These are phyloP conservation scores for Pythium phragmitis DNA, from an alignment of 352 stramenopile genomes.

Conservation along the genomic window DNA sequence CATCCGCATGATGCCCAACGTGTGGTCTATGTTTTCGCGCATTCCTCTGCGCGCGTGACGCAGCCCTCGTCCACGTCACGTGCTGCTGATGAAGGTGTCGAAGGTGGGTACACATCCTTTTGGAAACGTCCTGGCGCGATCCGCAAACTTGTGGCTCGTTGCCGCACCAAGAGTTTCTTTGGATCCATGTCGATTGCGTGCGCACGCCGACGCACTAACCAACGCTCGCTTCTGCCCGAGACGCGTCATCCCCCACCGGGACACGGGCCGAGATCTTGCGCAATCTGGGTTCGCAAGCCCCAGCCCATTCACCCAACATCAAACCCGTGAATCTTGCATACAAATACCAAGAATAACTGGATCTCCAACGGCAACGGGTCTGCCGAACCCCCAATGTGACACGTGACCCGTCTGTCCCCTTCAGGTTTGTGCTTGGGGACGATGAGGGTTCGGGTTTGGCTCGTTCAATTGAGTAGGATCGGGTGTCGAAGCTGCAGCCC, in stretches of 20 bases:
- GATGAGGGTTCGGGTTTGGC: conserved; percentile 9
- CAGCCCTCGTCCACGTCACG: background rate
- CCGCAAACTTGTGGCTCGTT: conserved; percentile 18
- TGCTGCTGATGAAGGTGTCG: background rate
- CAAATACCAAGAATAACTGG: conserved; percentile 20
- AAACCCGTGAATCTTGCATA: conserved; percentile 22
- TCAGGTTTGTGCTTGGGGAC: conserved; percentile 8
- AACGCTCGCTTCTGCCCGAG: background rate
- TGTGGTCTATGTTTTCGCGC: background rate
- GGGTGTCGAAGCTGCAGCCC: conserved; percentile 17
- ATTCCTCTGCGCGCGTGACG: background rate
- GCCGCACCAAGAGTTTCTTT: conserved; percentile 9
- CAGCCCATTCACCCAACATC: conserved; percentile 1
- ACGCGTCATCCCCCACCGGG: conserved; percentile 6
- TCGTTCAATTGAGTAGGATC: conserved; percentile 16
- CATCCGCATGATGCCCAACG: background rate
- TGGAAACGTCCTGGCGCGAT: conserved; percentile 5
- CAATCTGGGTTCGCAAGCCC: conserved; percentile 14
- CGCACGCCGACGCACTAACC: conserved; percentile 12
- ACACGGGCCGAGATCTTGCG: conserved; percentile 11
- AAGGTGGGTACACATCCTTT: conserved; percentile 5
- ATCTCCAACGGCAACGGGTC: conserved; percentile 14
- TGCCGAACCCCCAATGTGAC: conserved; percentile 8
- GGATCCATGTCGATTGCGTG: conserved; percentile 21
- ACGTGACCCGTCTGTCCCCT: conserved; percentile 8